Evolutionary conservation across 1,284 basidiomycete genomes (phyloP).

Genomic region (Pyrrhoderma noxium): DNA sequence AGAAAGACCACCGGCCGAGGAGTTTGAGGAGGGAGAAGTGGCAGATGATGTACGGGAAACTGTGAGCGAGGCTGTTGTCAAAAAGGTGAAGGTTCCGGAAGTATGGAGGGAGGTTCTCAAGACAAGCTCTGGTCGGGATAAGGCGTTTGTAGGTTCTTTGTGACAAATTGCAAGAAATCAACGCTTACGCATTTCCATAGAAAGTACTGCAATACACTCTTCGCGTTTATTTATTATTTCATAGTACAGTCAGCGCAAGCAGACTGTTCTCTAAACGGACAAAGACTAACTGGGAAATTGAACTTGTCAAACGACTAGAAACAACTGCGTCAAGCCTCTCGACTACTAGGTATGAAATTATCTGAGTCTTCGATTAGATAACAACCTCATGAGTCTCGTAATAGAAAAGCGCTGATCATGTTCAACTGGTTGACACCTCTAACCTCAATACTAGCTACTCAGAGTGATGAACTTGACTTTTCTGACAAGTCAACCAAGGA

Average conservation of each 20-base stretch:
- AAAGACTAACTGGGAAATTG: conserved; percentile 45
- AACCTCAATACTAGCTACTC: conserved; percentile 48
- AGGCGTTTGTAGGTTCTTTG: conserved; percentile 59
- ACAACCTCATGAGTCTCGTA: background rate
- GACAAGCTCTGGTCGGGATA: conserved; percentile 71
- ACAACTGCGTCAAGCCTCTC: conserved; percentile 60
- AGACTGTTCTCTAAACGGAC: conserved; percentile 37
- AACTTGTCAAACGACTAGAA: conserved; percentile 49
- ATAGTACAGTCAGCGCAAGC: conserved; percentile 41
- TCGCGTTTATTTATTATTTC: conserved; percentile 64
- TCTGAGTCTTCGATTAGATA: conserved; percentile 2
- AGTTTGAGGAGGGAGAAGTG: conserved; percentile 27
- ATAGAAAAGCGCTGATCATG: conserved; percentile 67
- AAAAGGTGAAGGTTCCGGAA: conserved; percentile 48
- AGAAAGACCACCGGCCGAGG: conserved; percentile 29
- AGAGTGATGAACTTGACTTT: conserved; percentile 27
- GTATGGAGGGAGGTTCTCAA: conserved; percentile 72
- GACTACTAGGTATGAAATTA: conserved; percentile 49
- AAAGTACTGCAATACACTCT: conserved; percentile 80
- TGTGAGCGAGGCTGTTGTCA: conserved; percentile 30
- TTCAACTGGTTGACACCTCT: conserved; percentile 78
- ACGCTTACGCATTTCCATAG: conserved; percentile 31
- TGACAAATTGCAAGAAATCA: conserved; percentile 4
- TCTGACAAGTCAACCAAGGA: conserved; percentile 21
- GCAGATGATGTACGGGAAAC: conserved; percentile 17